Conservation (phyloP, 306 rosid genomes). For the Morella rubra region DNA sequence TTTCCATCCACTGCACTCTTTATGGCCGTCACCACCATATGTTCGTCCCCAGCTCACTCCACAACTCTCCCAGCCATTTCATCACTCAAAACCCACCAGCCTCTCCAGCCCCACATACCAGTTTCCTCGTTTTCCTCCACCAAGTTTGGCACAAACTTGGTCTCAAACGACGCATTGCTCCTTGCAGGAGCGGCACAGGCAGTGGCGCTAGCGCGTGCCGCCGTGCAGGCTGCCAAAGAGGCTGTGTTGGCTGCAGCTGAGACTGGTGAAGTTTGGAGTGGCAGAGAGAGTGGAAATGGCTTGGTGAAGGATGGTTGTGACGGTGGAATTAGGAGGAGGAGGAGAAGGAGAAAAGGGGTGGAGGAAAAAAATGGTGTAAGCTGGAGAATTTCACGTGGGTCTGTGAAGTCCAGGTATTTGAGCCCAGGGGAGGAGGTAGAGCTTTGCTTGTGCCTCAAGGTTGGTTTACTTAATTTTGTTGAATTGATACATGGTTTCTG, state of each 20-base stretch:
- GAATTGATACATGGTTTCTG: not conserved
- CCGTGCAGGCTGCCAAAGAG: constrained; percentile 43
- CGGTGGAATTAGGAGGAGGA: constrained; percentile 56
- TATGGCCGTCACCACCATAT: constrained; percentile 53
- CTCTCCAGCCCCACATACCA: constrained; percentile 37
- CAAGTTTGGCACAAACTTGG: constrained; percentile 36
- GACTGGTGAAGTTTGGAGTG: constrained; percentile 32
- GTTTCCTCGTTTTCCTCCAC: constrained; percentile 31
- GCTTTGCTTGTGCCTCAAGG: constrained; percentile 65
- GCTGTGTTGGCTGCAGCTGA: constrained; percentile 33
- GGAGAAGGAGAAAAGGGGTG: constrained; percentile 46
- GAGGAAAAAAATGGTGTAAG: constrained; percentile 22
- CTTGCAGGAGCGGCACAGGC: constrained; percentile 48
- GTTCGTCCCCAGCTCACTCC: constrained; percentile 53
- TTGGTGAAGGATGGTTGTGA: constrained; percentile 21
- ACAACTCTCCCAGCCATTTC: constrained; percentile 52
- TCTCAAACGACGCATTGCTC: constrained; percentile 47
- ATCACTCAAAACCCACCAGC: constrained; percentile 42
- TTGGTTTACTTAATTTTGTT: not conserved
- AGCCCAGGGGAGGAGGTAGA: constrained; percentile 61
- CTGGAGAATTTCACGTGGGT: constrained; percentile 24
- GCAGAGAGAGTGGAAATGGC: constrained; percentile 30
- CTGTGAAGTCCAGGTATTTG: constrained; percentile 43
- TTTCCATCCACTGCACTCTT: constrained; percentile 20
- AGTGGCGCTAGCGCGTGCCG: constrained; percentile 34